Percentiles rank a stretch among this genome's conserved stretches.
Conservation (phyloP, 2,329 filamentous ascomycete species). For the Ophiocordyceps camponoti-leonardi region DNA sequence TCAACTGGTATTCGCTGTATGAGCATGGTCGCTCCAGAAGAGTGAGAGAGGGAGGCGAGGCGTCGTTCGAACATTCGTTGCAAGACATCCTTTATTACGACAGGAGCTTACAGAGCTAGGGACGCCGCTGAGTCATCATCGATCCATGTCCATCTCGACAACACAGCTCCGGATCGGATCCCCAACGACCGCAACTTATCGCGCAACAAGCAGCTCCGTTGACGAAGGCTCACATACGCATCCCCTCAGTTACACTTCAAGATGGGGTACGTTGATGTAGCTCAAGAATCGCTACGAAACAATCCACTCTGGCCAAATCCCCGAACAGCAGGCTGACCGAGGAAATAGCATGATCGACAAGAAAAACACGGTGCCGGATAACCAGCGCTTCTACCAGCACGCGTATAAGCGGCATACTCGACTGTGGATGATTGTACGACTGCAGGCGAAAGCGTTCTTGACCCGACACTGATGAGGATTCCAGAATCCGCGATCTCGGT, state of each 20-base stretch:
- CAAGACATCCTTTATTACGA: not conserved
- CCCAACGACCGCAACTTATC: not conserved
- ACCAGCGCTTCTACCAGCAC: conserved; percentile 60
- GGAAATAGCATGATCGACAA: conserved; percentile 43
- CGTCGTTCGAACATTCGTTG: not conserved
- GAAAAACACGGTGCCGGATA: conserved; percentile 58
- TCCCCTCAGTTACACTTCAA: conserved; percentile 14
- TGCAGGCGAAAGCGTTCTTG: not conserved
- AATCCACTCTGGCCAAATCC: conserved; percentile 1
- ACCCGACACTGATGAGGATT: not conserved
- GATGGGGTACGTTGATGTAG: conserved; percentile 20
- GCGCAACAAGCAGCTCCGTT: not conserved
- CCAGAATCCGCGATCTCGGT: conserved; percentile 47
- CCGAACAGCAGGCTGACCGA: conserved; percentile 10
- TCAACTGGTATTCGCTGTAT: not conserved
- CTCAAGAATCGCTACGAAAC: not conserved
- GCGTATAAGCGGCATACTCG: conserved; percentile 53
- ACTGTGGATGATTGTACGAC: conserved; percentile 61
- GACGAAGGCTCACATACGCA: conserved; percentile 7
- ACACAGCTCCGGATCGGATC: not conserved
- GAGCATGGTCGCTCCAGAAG: not conserved
- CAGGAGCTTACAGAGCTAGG: too few species aligned
- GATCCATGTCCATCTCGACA: not conserved
- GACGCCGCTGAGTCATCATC: not conserved
- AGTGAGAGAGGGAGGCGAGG: too few species aligned